A percentile compares a stretch with the other conserved stretches of the same genome.
Evolutionary conservation across 2,329 filamentous ascomycete species (phyloP).

Genomic region (Claviceps sp.): DNA sequence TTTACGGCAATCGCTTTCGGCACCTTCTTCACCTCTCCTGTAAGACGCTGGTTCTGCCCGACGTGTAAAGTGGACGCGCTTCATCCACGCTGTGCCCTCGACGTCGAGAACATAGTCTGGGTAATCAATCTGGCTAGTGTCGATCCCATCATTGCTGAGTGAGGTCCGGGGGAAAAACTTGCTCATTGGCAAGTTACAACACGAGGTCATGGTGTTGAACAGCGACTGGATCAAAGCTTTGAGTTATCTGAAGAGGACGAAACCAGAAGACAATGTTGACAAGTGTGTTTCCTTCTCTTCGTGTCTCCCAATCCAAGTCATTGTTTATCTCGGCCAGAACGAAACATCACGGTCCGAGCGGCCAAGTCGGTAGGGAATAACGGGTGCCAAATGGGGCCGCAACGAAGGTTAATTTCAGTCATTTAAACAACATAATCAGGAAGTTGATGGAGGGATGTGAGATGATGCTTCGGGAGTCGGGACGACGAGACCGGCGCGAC

Average conservation of each 20-base stretch:
- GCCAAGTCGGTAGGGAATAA: too few relatives aligned
- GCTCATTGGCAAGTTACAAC: slow-evolving; percentile 85
- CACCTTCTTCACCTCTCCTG: slow-evolving; percentile 81
- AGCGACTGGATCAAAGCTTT: slow-evolving; percentile 94
- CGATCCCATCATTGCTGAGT: slow-evolving; percentile 35
- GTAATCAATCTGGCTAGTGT: slow-evolving; percentile 63
- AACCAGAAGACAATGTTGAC: slow-evolving; percentile 93
- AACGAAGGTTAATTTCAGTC: too few relatives aligned
- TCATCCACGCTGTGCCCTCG: slow-evolving; percentile 65
- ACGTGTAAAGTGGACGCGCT: slow-evolving; percentile 75
- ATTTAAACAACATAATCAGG: too few relatives aligned
- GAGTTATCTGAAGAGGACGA: slow-evolving; percentile 87
- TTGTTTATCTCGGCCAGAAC: too few relatives aligned
- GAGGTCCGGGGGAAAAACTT: slow-evolving; percentile 98
- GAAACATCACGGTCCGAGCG: too few relatives aligned
- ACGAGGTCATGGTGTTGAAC: slow-evolving; percentile 92
- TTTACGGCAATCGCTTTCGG: slow-evolving; percentile 36
- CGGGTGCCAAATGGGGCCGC: too few relatives aligned
- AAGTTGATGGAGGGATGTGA: too few relatives aligned
- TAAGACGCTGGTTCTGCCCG: slow-evolving; percentile 76
- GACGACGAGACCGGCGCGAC: too few relatives aligned
- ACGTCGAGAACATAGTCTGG: slow-evolving; percentile 48
- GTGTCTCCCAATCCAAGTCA: neutral
- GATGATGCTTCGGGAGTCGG: too few relatives aligned
- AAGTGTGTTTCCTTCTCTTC: slow-evolving; percentile 40